These are phyloP conservation scores for Alopecurus myosuroides DNA, from an alignment of 176 grass and related monocot species.

Conservation along the genomic window DNA sequence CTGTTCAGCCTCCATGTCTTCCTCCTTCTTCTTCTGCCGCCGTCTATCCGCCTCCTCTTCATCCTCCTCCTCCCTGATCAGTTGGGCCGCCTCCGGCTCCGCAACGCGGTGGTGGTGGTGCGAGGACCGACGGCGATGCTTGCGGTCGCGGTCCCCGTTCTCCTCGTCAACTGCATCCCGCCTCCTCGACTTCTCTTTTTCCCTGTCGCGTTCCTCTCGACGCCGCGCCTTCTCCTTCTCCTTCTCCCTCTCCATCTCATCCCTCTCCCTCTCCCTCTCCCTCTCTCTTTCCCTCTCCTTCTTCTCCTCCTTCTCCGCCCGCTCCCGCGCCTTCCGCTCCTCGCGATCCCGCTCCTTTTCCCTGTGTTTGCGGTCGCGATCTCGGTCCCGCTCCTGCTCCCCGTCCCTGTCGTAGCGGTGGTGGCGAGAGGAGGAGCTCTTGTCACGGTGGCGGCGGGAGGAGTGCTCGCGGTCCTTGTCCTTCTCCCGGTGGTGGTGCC, in stretches of 20 bases:
- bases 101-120: slow-evolving; percentile 36
- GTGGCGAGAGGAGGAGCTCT: slow-evolving; percentile 12
- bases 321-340: slow-evolving; percentile 27
- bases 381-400: slow-evolving; percentile 35
- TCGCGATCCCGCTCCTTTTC: slow-evolving; percentile 25
- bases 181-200: slow-evolving; percentile 39
- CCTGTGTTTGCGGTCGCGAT: slow-evolving; percentile 26
- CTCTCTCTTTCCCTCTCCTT: slow-evolving; percentile 16
- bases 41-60: slow-evolving; percentile 39
- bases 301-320: slow-evolving; percentile 29
- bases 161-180: slow-evolving; percentile 42
- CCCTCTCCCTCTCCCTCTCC: slow-evolving; percentile 21
- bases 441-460: slow-evolving; percentile 6
- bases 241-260: slow-evolving; percentile 26
- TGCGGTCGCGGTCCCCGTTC: slow-evolving; percentile 41
- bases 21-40: slow-evolving; percentile 53
- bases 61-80: slow-evolving; percentile 30
- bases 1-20: slow-evolving; percentile 87
- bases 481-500: slow-evolving; percentile 36
- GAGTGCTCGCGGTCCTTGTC: slow-evolving; percentile 18
- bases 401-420: slow-evolving; percentile 39
- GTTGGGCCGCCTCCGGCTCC: slow-evolving; percentile 28
- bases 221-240: slow-evolving; percentile 31
- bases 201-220: slow-evolving; percentile 40
- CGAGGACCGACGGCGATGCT: slow-evolving; percentile 50